Conservation (phyloP, 108 stramenopile species). For the Conticribra guillardii region DNA sequence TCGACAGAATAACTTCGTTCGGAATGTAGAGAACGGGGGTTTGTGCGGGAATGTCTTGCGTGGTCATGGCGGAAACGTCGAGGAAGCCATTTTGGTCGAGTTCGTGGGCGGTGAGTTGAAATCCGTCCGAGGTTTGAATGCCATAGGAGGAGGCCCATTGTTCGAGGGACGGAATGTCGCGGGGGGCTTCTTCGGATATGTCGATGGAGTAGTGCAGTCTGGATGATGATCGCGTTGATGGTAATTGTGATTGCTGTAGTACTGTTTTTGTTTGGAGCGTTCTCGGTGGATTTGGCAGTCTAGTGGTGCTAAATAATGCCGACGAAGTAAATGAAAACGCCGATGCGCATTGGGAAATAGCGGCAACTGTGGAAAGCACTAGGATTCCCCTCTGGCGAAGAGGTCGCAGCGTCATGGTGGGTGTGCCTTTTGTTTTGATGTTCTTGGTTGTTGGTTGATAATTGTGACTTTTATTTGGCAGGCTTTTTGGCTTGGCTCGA, state of each 20-base stretch:
- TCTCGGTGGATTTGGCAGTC: no score
- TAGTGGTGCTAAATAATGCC: no score
- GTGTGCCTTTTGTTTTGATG: no score
- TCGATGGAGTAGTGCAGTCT: background rate
- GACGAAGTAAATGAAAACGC: no score
- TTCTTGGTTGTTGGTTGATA: no score
- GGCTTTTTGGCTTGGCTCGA: no score
- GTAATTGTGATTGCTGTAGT: background rate
- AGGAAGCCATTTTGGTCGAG: background rate
- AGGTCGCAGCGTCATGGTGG: no score
- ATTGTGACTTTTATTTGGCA: no score
- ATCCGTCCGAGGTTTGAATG: background rate
- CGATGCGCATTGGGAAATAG: no score
- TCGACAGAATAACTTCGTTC: background rate
- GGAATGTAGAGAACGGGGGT: background rate
- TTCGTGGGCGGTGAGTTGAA: background rate
- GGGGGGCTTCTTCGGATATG: background rate
- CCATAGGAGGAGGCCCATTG: background rate
- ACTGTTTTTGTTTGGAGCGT: background rate
- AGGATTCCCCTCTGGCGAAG: no score
- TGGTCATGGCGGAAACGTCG: background rate
- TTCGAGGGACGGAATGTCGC: background rate
- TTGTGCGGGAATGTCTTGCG: background rate
- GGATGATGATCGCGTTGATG: background rate
- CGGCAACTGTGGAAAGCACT: no score